A percentile compares a stretch with the other conserved stretches of the same genome.
Evolutionary conservation across 495 filamentous ascomycete species (phyloP).

Genomic region (Aspergillus baeticus): DNA sequence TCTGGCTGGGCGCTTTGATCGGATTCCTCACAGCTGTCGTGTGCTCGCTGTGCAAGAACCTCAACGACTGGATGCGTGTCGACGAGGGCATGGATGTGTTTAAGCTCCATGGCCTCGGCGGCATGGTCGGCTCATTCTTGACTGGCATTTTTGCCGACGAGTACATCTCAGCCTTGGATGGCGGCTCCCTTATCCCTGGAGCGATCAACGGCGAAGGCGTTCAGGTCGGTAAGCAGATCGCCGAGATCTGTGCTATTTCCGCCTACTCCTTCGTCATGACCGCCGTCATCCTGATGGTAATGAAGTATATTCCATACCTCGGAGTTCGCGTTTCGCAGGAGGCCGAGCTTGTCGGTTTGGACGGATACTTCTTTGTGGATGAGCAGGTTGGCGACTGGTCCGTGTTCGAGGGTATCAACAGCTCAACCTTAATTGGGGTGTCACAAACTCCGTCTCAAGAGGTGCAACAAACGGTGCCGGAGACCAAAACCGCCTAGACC

Average conservation of each 20-base stretch:
- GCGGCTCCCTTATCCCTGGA: constrained; percentile 45
- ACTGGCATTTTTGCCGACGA: constrained; percentile 60
- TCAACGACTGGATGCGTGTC: constrained; percentile 58
- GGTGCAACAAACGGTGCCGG: constrained; percentile 7
- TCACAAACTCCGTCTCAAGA: constrained; percentile 18
- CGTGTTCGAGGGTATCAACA: constrained; percentile 24
- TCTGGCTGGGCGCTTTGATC: constrained; percentile 57
- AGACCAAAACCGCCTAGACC: constrained; percentile 8
- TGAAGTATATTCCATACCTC: constrained; percentile 61
- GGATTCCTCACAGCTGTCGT: constrained; percentile 56
- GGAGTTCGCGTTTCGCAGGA: constrained; percentile 55
- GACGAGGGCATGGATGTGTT: constrained; percentile 66
- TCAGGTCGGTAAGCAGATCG: constrained; percentile 59
- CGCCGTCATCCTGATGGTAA: constrained; percentile 50
- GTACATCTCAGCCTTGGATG: constrained; percentile 47
- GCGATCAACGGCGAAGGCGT: constrained; percentile 57
- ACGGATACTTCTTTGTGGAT: constrained; percentile 57
- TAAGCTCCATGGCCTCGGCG: constrained; percentile 61
- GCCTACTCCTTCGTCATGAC: constrained; percentile 55
- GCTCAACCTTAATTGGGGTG: constrained; percentile 21
- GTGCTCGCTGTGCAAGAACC: constrained; percentile 48
- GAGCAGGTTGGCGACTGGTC: constrained; percentile 56
- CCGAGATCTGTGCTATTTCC: constrained; percentile 57
- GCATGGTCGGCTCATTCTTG: constrained; percentile 59
- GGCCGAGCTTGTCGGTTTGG: constrained; percentile 55